Percentiles rank a stretch among this genome's conserved stretches.
Evolutionary conservation across 192 early-diverging fungal species (phyloP).

Genomic region (Gaertneriomyces sp.): DNA sequence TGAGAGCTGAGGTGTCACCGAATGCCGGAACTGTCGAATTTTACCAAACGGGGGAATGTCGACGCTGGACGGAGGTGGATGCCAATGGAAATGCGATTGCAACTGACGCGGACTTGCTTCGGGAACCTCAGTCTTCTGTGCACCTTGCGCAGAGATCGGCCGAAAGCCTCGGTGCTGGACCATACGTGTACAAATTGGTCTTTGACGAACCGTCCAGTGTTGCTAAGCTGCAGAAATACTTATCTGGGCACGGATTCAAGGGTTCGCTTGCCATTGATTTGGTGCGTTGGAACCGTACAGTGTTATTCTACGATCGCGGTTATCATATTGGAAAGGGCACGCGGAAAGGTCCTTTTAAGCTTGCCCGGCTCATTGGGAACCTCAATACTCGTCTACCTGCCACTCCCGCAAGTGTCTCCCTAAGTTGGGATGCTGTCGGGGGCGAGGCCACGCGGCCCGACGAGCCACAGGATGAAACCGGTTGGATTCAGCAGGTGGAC

Average conservation of each 20-base stretch:
- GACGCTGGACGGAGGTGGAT: no score
- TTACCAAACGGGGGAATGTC: no score
- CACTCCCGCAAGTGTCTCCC: neutral
- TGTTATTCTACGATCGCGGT: slow-evolving; percentile 5
- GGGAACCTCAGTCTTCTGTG: no score
- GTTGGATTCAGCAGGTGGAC: slow-evolving; percentile 2
- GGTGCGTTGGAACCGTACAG: neutral
- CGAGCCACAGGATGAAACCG: neutral
- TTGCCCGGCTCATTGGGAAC: neutral
- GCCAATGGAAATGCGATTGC: no score
- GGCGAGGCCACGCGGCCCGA: neutral
- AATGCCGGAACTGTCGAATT: no score
- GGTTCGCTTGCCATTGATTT: slow-evolving; percentile 4
- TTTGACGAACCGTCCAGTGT: neutral
- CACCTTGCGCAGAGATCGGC: no score
- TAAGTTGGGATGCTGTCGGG: neutral
- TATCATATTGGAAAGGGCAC: neutral
- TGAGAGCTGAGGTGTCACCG: neutral
- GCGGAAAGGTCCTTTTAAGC: neutral
- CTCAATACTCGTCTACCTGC: slow-evolving; percentile 1
- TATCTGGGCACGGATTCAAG: neutral
- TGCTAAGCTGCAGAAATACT: neutral
- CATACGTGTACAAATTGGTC: neutral
- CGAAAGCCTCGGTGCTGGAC: no score
- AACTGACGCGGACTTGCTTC: no score